phyloP scores from a whole-genome alignment of 345 rosid genomes.

The Pistacia integerrima region DNA sequence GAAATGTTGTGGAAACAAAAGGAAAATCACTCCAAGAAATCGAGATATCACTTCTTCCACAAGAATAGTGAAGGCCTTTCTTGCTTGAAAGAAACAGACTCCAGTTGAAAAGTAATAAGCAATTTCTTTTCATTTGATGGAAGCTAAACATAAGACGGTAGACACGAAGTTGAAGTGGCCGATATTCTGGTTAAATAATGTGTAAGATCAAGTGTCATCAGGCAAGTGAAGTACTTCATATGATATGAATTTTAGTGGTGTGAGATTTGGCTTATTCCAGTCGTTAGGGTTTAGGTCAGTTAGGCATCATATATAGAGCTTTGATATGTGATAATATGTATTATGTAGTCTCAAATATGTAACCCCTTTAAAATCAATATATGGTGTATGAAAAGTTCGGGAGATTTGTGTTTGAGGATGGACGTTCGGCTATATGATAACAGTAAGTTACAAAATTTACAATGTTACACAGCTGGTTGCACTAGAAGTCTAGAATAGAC shows the following conservation, averaged over 20 bases:
- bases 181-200: neutral
- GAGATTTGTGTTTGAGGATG: neutral
- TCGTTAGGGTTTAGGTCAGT: neutral
- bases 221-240: neutral
- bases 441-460: too few relatives aligned
- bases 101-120: neutral
- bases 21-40: slow-evolving; percentile 98
- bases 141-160: too few relatives aligned
- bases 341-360: neutral
- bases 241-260: neutral
- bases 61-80: slow-evolving; percentile 25
- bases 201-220: neutral
- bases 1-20: slow-evolving; percentile 89
- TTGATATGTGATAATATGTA: neutral
- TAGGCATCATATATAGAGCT: neutral
- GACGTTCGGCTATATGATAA: neutral
- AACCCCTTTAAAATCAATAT: neutral
- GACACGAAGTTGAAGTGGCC: neutral
- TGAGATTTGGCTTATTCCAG: neutral
- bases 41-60: slow-evolving; percentile 88
- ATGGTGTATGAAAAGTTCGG: neutral
- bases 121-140: neutral
- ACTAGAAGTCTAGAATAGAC: too few relatives aligned
- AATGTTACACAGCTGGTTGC: too few relatives aligned
- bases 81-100: neutral